These are phyloP conservation scores for Syzygium aqueum DNA, from an alignment of 345 rosid genomes.

Conservation along the genomic window DNA sequence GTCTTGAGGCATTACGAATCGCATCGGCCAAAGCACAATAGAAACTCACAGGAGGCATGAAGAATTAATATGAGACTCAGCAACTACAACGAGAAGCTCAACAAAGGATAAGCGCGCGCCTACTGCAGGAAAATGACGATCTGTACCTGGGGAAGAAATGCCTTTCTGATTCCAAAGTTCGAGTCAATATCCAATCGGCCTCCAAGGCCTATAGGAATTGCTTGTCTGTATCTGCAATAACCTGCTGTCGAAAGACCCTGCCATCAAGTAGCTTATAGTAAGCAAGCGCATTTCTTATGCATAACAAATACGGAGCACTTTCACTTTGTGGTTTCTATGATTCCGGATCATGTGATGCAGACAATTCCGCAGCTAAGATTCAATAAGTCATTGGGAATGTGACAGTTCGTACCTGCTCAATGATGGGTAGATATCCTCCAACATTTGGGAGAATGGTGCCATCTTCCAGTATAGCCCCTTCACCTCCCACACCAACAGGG, in stretches of 20 bases:
- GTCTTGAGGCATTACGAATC: background rate
- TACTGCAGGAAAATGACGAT: background rate
- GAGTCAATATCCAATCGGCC: constrained; percentile 65
- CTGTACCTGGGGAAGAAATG: constrained; percentile 68
- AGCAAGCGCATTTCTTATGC: background rate
- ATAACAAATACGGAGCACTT: background rate
- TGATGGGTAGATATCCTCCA: constrained; percentile 87
- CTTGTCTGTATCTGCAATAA: constrained; percentile 78
- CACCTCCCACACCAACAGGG: constrained; percentile 84
- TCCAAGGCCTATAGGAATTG: constrained; percentile 59
- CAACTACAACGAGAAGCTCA: background rate
- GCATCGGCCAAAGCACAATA: background rate
- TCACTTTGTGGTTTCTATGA: background rate
- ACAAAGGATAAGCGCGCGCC: background rate
- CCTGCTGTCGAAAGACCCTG: constrained; percentile 73
- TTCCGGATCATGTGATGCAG: background rate
- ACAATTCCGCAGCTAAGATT: background rate
- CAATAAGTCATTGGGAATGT: background rate
- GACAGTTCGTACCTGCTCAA: constrained; percentile 57
- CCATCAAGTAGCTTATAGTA: background rate
- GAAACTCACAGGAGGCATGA: background rate
- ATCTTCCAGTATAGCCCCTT: constrained; percentile 63
- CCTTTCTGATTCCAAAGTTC: constrained; percentile 65
- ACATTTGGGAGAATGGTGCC: constrained; percentile 66
- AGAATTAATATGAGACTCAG: background rate